Evolutionary conservation across 1,284 basidiomycete species (phyloP).

Genomic region (Ceratobasidium sp.): DNA sequence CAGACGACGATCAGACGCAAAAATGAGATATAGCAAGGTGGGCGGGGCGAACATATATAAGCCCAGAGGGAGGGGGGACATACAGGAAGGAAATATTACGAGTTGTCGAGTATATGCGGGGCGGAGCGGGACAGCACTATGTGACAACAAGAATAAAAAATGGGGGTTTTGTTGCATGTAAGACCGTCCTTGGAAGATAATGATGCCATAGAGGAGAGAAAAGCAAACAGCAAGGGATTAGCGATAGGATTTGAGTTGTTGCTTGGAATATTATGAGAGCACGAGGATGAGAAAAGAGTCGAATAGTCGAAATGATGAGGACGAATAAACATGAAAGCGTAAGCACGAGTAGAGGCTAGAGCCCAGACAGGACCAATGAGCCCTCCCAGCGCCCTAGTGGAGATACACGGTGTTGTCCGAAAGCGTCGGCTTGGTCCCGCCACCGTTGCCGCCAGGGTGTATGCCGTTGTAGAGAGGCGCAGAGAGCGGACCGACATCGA

Average conservation of each 20-base stretch:
- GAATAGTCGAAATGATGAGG: neutral
- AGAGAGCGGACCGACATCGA: constrained; percentile 32
- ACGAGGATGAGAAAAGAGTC: constrained; percentile 21
- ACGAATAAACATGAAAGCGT: constrained; percentile 31
- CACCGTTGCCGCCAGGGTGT: constrained; percentile 10
- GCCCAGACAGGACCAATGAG: constrained; percentile 36
- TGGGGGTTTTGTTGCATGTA: constrained; percentile 10
- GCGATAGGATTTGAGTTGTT: constrained; percentile 1
- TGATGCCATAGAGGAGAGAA: neutral
- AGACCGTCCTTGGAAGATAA: neutral
- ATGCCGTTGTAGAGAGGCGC: constrained; percentile 17
- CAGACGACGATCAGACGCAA: constrained; percentile 3
- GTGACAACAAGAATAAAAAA: constrained; percentile 14
- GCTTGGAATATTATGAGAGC: constrained; percentile 22
- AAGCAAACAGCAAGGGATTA: constrained; percentile 38
- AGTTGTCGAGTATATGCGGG: constrained; percentile 1
- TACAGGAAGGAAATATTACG: constrained; percentile 4
- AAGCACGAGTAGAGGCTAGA: constrained; percentile 27
- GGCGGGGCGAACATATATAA: too few relatives aligned
- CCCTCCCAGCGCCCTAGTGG: constrained; percentile 44
- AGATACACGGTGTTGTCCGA: constrained; percentile 40
- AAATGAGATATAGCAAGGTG: neutral
- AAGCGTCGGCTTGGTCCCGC: constrained; percentile 26
- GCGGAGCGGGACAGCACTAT: constrained; percentile 15
- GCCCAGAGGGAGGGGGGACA: neutral